Evolutionary conservation across 2,329 filamentous ascomycete species (phyloP), one percentile per base, ranked within the genome.

Genomic region (Rutstroemia sp.): DNA sequence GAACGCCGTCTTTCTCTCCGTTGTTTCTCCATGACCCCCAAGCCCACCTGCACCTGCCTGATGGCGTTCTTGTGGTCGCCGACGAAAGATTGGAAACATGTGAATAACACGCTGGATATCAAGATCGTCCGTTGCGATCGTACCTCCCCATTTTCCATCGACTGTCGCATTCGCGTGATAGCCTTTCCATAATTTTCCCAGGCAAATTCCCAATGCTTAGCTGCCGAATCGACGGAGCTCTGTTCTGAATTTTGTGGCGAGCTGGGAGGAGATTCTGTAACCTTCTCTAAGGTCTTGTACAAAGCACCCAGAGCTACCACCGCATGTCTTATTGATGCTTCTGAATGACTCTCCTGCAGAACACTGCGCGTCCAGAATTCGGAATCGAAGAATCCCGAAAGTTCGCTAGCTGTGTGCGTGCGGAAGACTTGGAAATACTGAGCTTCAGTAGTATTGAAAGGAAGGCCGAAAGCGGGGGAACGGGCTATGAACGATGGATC

Each of bases 11-110:
- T 73, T 57, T 79, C 75, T 8, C 70, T 72, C 6, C 78, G 75
- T 17, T 83, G 69, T 42, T 75, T 74, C 51, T 84, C 78, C 16
- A 85, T 68, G 2, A 85, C 68, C 4, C 72, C 68, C 21, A 86
- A 71, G 1, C 82, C 82, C 5, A 70, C 77, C 64, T 84, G 82
- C 42, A 86, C 84, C 64, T 85, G 82, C 14, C 69, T 64, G 50
- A 86, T 84, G 42, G 82, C 82, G 60, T 81, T 79, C 61, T 74
- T 78, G 64, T 85, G 82, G 58, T 85, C 78, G 17, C 82, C 82
- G 30, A 83, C 79, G 63, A 86, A 85, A 1, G 81, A 84, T 68
- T 87, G 83, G 59, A 87, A 87, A 67, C 81, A 86, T n/a, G 82
- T 80, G 49, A 87, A 74, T 39, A 87, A 72, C 38, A 87, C 80